These are phyloP conservation scores for Plasmodium relictum DNA, from an alignment of 169 alveolate species.

Conservation along the genomic window DNA sequence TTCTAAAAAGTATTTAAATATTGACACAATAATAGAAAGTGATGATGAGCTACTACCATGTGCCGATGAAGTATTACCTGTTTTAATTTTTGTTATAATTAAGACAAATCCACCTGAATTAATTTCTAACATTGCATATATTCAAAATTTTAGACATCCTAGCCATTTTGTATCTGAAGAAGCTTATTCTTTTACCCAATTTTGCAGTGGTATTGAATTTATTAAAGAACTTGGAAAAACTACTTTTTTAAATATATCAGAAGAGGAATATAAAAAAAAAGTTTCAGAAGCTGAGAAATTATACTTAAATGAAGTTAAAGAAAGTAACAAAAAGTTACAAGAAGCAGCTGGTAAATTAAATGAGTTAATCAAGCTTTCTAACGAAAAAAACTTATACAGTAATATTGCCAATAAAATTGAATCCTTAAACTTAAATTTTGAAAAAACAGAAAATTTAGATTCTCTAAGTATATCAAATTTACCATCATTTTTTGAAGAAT, in stretches of 20 bases:
- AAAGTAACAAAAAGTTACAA: constrained; percentile 68
- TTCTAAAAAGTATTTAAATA: too few species aligned
- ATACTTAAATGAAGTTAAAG: constrained; percentile 67
- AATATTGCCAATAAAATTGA: constrained; percentile 53
- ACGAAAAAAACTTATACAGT: constrained; percentile 33
- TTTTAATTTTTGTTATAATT: constrained; percentile 85
- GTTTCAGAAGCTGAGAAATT: constrained; percentile 57
- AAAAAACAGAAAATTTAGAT: constrained; percentile 23
- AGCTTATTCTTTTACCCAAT: constrained; percentile 89
- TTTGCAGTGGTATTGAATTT: constrained; percentile 89
- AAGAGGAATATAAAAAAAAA: constrained; percentile 72
- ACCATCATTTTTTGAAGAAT: constrained; percentile 45
- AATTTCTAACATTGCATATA: constrained; percentile 86
- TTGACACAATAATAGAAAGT: neutral
- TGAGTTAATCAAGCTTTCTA: constrained; percentile 42
- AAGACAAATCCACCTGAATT: constrained; percentile 89
- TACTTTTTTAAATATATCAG: constrained; percentile 74
- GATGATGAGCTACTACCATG: constrained; percentile 80
- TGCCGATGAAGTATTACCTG: constrained; percentile 91
- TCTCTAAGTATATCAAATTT: constrained; percentile 33
- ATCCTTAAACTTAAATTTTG: constrained; percentile 21
- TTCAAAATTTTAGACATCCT: constrained; percentile 89
- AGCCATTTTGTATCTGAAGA: constrained; percentile 87
- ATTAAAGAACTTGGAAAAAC: constrained; percentile 77
- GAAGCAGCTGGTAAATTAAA: constrained; percentile 72